Percentiles rank a stretch among this genome's conserved stretches.
Evolutionary conservation across 306 rosid species (phyloP).

Genomic region (Castanea sativa): DNA sequence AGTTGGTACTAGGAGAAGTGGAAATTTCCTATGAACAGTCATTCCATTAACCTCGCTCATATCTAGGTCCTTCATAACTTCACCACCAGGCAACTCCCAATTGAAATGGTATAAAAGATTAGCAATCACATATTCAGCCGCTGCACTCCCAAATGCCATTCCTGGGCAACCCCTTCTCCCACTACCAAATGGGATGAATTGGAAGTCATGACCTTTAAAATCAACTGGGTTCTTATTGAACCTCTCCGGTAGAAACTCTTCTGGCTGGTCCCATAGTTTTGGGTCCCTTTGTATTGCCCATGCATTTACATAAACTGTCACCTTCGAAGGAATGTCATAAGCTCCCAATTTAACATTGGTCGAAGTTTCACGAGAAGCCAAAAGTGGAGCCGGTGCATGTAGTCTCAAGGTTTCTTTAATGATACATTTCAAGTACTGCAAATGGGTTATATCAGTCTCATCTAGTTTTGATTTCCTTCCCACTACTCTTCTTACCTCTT

Average conservation of each 20-base stretch:
- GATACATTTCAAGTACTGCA: slow-evolving; percentile 33
- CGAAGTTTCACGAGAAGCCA: slow-evolving; percentile 23
- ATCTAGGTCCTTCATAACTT: background rate
- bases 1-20: background rate
- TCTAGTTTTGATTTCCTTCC: slow-evolving; percentile 19
- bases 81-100: background rate
- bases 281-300: slow-evolving; percentile 39
- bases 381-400: slow-evolving; percentile 28
- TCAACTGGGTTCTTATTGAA: slow-evolving; percentile 1
- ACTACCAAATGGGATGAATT: slow-evolving; percentile 29
- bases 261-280: slow-evolving; percentile 26
- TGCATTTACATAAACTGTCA: slow-evolving; percentile 19
- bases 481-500: slow-evolving; percentile 32
- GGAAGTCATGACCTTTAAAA: slow-evolving; percentile 18
- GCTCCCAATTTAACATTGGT: slow-evolving; percentile 1
- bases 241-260: slow-evolving; percentile 35
- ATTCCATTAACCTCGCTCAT: background rate
- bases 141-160: slow-evolving; percentile 12
- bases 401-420: slow-evolving; percentile 27
- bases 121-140: slow-evolving; percentile 5
- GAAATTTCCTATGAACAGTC: background rate
- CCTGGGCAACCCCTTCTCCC: slow-evolving; percentile 39
- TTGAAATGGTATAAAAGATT: slow-evolving; percentile 1
- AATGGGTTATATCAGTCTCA: slow-evolving; percentile 1
- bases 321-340: slow-evolving; percentile 13